Base-by-base conservation (phyloP, 768 basidiomycete genomes). In the Termitomyces sp. region DNA sequence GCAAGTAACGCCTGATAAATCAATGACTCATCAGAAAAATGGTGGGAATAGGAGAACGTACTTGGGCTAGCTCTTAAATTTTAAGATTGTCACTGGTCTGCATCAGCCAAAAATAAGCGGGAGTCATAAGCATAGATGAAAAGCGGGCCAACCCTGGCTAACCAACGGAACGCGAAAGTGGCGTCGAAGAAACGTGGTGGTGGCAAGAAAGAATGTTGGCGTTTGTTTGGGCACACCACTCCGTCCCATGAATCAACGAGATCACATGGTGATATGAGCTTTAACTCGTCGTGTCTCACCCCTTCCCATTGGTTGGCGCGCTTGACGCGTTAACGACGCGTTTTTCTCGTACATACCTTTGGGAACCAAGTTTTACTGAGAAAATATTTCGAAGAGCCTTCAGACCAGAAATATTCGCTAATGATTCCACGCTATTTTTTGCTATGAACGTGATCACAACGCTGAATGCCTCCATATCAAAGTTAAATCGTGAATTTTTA, bases 131-230 rank as follows among this genome's bases (percentile, higher is more conserved):
- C 32, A 53, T 18, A 56, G 46, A 52, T 48, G 52, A 55, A 47
- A 36, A 26, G 49, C 47, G 57, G 20, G 39, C 65, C 65, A 51
- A 67, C 59, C 46, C 47, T 56, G 20, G 39, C 65, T 65, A 51
- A 67, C 59, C 46, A 53, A 59, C 56, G 46, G 48, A 68, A 69
- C 72, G 68, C 69, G 69, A 69, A 67, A 68, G 68, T 63, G 61
- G 70, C 68, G 62, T 60, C 57, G 53, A 59, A 61, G 58, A 55
- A 59, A 61, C 55, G 62, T 72, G 68, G 72, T 76, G 74, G 71
- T 74, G 76, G 76, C 71, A 74, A 74, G 72, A 72, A 70, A 72
- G 73, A 65, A 61, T 73, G 69, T 72, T 72, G 68, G 63, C 61
- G 63, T 61, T 63, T 73, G 67, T 73, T 76, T 75, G 69, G 64